Base-by-base conservation (phyloP, 2,329 filamentous ascomycete species). In the Xylaria arbuscula region DNA sequence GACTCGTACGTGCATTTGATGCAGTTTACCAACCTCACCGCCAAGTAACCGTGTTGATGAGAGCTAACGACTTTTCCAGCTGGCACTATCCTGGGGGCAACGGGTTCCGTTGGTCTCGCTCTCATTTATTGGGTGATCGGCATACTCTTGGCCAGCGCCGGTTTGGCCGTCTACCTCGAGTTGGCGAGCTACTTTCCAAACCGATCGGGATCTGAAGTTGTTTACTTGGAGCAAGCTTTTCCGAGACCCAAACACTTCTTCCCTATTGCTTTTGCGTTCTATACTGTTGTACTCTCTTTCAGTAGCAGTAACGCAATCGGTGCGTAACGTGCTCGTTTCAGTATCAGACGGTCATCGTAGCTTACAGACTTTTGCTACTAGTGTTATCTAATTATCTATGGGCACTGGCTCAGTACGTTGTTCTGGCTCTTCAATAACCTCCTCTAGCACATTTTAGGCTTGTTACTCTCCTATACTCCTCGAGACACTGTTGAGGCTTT, bases 381-480 rank as follows among this genome's bases (percentile, higher is more conserved):
- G 88, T 92, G 0, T 77, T 91, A 32, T 86, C 90, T 0, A 81
- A 86, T 47, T 92, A 92, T 71, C 76, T 92, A 0, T 92, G 87
- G 78, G 83, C 83, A 9, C 87, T 89, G 13, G 60, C 67, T 58
- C 67, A 69, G 67, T 69, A 69, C 2, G 66, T 48, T 13, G 22
- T 34, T 15, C 24, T 0, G 4, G 19, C 7, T 36, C 17, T 62
- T 10, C 36, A 40, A 11, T 34, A 24, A 22, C 15, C 13, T 11
- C 1, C n/a, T 17, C 34, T 55, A 6, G 38, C 28, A 17, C 5
- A 19, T 10, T 28, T 9, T 40, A 10, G 7, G 22, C 22, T 38
- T 19, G 4, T 36, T 38, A 11, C 42, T 19, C 24, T 11, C 57
- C 19, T 1, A 50, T 32, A 50, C 19, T 15, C 45, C 45, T 4